These are phyloP conservation scores for Trichoderma sp. DNA, from an alignment of 2,329 filamentous ascomycete species.

Conservation along the genomic window DNA sequence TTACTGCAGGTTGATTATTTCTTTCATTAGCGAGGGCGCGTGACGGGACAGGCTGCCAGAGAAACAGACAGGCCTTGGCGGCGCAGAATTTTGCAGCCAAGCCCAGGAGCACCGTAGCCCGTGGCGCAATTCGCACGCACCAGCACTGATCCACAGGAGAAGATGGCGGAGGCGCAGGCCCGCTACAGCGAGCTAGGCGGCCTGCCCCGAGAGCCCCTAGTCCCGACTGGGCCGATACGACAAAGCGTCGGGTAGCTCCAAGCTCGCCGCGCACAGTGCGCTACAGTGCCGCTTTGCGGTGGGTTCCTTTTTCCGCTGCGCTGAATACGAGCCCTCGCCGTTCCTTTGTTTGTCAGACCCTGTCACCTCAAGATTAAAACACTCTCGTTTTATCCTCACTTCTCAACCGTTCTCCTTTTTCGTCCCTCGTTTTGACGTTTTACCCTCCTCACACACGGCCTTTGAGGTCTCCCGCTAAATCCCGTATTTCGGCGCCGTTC, in stretches of 20 bases:
- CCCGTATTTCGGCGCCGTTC: slow-evolving; percentile 10
- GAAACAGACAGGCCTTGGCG: not conserved
- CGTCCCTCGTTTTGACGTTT: slow-evolving; percentile 18
- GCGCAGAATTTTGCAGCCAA: not conserved
- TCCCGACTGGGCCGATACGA: slow-evolving; percentile 3
- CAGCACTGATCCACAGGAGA: slow-evolving; percentile 11
- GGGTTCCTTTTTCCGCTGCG: slow-evolving; percentile 4
- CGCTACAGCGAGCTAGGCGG: slow-evolving; percentile 16
- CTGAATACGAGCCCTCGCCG: slow-evolving; percentile 24
- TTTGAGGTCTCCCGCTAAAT: slow-evolving; percentile 6
- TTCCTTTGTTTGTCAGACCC: slow-evolving; percentile 23
- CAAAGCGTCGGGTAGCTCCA: slow-evolving; percentile 16
- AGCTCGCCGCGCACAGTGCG: slow-evolving; percentile 12
- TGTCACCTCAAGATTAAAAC: slow-evolving; percentile 24
- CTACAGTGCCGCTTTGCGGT: not conserved
- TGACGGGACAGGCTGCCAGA: not conserved
- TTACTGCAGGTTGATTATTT: not conserved
- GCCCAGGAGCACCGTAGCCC: not conserved
- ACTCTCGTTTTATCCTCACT: slow-evolving; percentile 24
- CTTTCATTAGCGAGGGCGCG: not conserved
- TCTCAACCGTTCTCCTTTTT: slow-evolving; percentile 22
- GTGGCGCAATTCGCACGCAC: slow-evolving; percentile 4
- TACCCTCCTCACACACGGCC: slow-evolving; percentile 1
- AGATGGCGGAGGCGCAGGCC: slow-evolving; percentile 21
- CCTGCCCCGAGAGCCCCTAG: slow-evolving; percentile 21